Conservation (phyloP, 2,329 filamentous ascomycete genomes). For the Ambrosiella beaveri region DNA sequence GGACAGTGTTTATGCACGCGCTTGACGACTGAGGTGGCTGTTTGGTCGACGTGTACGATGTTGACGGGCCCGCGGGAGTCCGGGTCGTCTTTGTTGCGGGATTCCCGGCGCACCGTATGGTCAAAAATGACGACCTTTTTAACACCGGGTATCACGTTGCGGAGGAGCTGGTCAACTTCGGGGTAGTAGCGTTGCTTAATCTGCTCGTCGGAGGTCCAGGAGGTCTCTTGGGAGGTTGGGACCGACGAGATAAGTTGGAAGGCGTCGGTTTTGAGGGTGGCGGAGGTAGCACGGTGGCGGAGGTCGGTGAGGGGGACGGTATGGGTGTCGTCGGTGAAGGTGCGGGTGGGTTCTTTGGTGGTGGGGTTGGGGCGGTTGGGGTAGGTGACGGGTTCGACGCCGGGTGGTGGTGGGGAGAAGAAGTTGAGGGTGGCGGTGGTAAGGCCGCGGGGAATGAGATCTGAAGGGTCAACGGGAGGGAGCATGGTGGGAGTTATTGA, state of each 20-base stretch:
- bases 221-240: constrained; percentile 37
- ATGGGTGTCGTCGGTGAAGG: constrained; percentile 37
- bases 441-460: no score
- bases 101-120: constrained; percentile 63
- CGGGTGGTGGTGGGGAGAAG: constrained; percentile 43
- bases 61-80: constrained; percentile 51
- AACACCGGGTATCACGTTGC: constrained; percentile 48
- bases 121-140: constrained; percentile 61
- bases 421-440: constrained; percentile 43
- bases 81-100: constrained; percentile 20
- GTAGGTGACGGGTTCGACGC: constrained; percentile 44
- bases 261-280: constrained; percentile 54
- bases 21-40: constrained; percentile 42
- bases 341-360: constrained; percentile 42
- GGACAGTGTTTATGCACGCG: constrained; percentile 52
- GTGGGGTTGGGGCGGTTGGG: constrained; percentile 37
- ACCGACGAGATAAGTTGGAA: constrained; percentile 45
- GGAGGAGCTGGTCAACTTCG: constrained; percentile 57
- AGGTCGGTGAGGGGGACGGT: constrained; percentile 51
- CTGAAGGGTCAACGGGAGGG: constrained; percentile 40
- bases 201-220: constrained; percentile 51
- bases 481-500: neutral
- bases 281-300: constrained; percentile 49
- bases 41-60: constrained; percentile 72
- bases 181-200: constrained; percentile 67